Evolutionary conservation across 1,139 yeast genomes (phyloP).

Genomic region (Scheffersomyces illinoinensis): DNA sequence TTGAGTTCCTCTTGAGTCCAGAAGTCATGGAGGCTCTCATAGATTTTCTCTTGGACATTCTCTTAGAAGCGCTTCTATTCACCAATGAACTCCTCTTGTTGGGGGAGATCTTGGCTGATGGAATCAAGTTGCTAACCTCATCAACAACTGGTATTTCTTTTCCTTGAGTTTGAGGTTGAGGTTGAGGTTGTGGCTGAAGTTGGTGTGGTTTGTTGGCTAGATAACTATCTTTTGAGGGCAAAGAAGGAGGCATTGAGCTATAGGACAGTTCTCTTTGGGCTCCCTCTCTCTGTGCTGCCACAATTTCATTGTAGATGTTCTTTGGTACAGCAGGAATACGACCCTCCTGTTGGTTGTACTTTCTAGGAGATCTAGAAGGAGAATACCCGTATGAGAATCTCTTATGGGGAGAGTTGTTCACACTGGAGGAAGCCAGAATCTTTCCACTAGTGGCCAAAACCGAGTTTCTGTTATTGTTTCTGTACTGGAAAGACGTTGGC

Average conservation of each 20-base stretch:
- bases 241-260: conserved; percentile 39
- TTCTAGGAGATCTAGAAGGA: conserved; percentile 16
- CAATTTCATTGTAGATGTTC: conserved; percentile 49
- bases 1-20: conserved; percentile 64
- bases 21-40: conserved; percentile 43
- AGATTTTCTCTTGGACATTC: conserved; percentile 40
- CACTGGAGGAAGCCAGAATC: conserved; percentile 32
- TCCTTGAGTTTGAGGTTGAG: conserved; percentile 9
- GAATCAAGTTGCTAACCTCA: conserved; percentile 27
- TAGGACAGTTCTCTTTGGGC: conserved; percentile 11
- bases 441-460: conserved; percentile 13
- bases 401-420: conserved; percentile 32
- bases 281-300: conserved; percentile 36
- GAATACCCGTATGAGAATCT: conserved; percentile 5
- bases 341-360: conserved; percentile 18
- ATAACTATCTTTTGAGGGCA: conserved; percentile 41
- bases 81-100: conserved; percentile 35
- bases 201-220: conserved; percentile 7
- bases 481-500: conserved; percentile 20
- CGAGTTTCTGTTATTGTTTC: conserved; percentile 23
- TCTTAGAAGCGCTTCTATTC: conserved; percentile 28
- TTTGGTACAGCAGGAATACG: conserved; percentile 41
- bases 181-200: conserved; percentile 5
- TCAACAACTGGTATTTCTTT: conserved; percentile 26
- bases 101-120: conserved; percentile 26